Evolutionary conservation across 176 grass and related monocot species (phyloP), one percentile per base, ranked within the genome.

Genomic region (Lolium rigidum): DNA sequence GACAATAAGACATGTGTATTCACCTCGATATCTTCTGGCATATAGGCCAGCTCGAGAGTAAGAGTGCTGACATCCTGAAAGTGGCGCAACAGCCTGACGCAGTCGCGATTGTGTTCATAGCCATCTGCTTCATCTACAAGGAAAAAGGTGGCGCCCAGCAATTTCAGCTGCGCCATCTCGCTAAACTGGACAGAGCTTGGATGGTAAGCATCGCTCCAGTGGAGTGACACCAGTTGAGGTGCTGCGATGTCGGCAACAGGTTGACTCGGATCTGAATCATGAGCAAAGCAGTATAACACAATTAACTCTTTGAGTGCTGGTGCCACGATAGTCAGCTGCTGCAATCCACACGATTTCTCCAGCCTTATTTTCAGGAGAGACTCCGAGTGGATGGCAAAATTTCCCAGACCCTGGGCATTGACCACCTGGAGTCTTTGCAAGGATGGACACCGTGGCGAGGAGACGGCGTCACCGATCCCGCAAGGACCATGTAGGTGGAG

Each of bases 301-400:
- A 0, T 16, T 1, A 82, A 35, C 10, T 22, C 5, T 2, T 58
- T 0, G 22, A 82, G 70, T 37, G 26, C 28, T 0, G 54, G 80
- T 7, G 80, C 64, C n/a, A 72, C 44, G 9, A 88, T 4, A 10
- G 43, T 63, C 43, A 88, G 25, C n/a, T 31, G 54, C 54, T 4
- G 25, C 65, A 84, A 14, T 6, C 16, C 81, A 13, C 4, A 11
- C 44, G 78, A 8, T 8, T 16, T 3, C 7, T 0, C 4, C 0
- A 88, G 65, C 55, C 39, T 0, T 4, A 88, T 18, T 38, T 83
- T 1, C 6, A 37, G 44, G n/a, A 88, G 80, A 49, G 80, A 59
- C 15, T 70, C 17, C 0, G 66, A 89, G 12, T 31, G 17, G 35
- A 84, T 79, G 24, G 25, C 25, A 0, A 65, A 13, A 31, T 38